Base-by-base conservation (phyloP, 192 early-diverging fungal genomes). In the Linnemannia exigua region DNA sequence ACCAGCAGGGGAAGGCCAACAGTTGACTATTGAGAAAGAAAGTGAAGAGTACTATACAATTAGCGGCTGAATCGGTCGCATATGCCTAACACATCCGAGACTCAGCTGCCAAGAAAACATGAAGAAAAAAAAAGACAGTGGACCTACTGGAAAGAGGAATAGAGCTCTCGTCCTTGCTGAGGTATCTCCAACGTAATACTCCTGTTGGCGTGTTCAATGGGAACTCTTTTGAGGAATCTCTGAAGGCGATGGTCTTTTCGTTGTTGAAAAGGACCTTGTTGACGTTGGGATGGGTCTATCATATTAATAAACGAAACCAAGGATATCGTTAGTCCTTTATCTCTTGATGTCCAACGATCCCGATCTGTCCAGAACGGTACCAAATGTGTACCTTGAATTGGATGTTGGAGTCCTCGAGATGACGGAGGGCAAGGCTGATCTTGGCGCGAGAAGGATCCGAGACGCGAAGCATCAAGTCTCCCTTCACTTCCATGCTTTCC, bases 1-100 rank as follows among this genome's bases (percentile, higher is more conserved):
- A 67, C 94, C 97, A 37, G 94, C 91, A 38, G 96, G 97, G 25
- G 97, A 95, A 31, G 98, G 98, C 98, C 98, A 99, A 91, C 98
- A 99, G 90, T 97, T 99, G 87, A 99, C 95, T 95, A 81, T 63
- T 37, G 58, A 31, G 16, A 25, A 48, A 31, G n/a, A 68, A 69
- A 58, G 41, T 6, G 5, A 44, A 44, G 5, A 44, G 9, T 44
- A n/a, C n/a, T n/a, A n/a, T 44, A 9, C 9, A 44, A 44, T 69
- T 50, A 81, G 69, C 48, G 47, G 81, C 22, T 16, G 11, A 11
- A 1, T 25, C 2, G 31, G 33, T 50, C 75, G 35, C 35, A 0
- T 8, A 28, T 35, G 2, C 46, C 7, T 35, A 22, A 9, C 22
- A 31, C 16, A 25, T 54, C 41, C 5, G 17, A n/a, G n/a, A 22